Percentiles rank a stretch among this genome's conserved stretches.
Conservation (phyloP, 2,329 filamentous ascomycete genomes). For the Parafenestella ontariensis region DNA sequence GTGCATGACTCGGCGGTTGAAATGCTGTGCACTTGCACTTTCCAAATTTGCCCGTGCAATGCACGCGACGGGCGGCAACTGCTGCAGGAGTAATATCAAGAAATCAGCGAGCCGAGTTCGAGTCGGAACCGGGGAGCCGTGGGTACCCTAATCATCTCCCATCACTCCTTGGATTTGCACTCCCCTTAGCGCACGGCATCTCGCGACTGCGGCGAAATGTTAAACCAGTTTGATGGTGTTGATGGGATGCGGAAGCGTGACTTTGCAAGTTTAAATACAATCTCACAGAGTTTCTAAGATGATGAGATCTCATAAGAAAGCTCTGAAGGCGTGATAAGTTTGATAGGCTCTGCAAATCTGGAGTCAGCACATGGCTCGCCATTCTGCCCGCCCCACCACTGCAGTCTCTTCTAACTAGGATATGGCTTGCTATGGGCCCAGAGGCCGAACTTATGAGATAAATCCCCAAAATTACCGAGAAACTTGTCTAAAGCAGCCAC, state of each 20-base stretch:
- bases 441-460: not conserved
- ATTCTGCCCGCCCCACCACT: not conserved
- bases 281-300: not conserved
- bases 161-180: constrained; percentile 3
- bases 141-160: constrained; percentile 7
- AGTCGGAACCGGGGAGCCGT: constrained; percentile 31
- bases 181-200: not conserved
- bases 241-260: not conserved
- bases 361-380: not conserved
- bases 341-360: not conserved
- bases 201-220: not conserved
- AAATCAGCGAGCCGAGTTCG: constrained; percentile 18
- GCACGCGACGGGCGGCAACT: constrained; percentile 7
- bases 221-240: not conserved
- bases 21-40: constrained; percentile 7
- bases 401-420: not conserved
- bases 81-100: constrained; percentile 33
- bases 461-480: not conserved
- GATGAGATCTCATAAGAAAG: not conserved
- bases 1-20: constrained; percentile 7
- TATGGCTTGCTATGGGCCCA: not conserved
- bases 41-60: constrained; percentile 14
- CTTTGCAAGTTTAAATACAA: not conserved
- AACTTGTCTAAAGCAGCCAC: not conserved
- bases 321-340: not conserved